Evolutionary conservation across 345 rosid species (phyloP).

Genomic region (Salix arbutifolia): DNA sequence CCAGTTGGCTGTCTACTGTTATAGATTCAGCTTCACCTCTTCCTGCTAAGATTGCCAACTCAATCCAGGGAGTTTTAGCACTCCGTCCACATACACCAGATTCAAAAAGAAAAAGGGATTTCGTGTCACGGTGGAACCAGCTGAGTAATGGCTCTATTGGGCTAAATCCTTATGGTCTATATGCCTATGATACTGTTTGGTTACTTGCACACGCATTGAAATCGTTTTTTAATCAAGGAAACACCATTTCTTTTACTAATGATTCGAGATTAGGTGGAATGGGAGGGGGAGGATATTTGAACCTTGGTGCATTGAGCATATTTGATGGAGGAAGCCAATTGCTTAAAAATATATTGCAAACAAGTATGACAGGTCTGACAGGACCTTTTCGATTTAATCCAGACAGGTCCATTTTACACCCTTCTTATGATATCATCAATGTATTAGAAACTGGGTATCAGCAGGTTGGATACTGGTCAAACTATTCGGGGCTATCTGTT

Average conservation of each 20-base stretch:
- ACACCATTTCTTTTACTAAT: conserved; percentile 65
- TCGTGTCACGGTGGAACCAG: conserved; percentile 57
- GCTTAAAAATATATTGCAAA: conserved; percentile 47
- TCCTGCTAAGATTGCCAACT: conserved; percentile 25
- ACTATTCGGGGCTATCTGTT: conserved; percentile 74
- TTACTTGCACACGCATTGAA: conserved; percentile 74
- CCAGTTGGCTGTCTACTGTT: conserved; percentile 73
- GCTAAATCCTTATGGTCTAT: conserved; percentile 67
- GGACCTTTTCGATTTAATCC: conserved; percentile 57
- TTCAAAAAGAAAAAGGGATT: conserved; percentile 57
- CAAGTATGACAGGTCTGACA: conserved; percentile 70
- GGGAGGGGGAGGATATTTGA: conserved; percentile 55
- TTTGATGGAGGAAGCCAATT: conserved; percentile 67
- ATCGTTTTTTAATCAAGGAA: conserved; percentile 56
- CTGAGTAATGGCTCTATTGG: conserved; percentile 70
- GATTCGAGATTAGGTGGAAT: conserved; percentile 42
- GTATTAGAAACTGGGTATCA: conserved; percentile 37
- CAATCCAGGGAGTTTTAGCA: conserved; percentile 58
- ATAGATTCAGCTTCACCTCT: conserved; percentile 52
- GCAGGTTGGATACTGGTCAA: conserved; percentile 87
- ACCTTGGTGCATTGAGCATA: conserved; percentile 64
- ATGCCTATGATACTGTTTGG: conserved; percentile 93
- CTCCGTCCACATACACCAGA: conserved; percentile 68
- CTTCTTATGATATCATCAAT: conserved; percentile 71
- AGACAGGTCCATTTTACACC: conserved; percentile 54